Evolutionary conservation across 495 filamentous ascomycete genomes (phyloP), one percentile per base, ranked within the genome.

Genomic region (Astrocystis sublimbata): DNA sequence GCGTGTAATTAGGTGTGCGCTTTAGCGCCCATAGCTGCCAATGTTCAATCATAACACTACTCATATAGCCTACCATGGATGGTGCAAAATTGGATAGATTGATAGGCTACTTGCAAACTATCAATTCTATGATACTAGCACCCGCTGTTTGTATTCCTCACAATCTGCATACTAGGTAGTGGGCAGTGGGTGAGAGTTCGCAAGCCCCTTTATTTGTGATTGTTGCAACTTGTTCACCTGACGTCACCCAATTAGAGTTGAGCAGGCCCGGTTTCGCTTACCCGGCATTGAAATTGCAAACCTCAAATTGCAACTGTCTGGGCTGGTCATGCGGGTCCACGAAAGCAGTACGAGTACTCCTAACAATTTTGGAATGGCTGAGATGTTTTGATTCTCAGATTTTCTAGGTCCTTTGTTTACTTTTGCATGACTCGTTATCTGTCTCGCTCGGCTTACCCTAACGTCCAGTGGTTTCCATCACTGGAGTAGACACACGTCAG

Each of bases 231-330:
- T 51, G 7, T 61, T 50, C 24, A 56, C 53, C 50, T 60, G 58
- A 65, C 62, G 57, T 65, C 49, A 65, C 41, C 42, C 42, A 50
- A 50, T 54, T 58, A 49, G 50, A 51, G 30, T 52, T 53, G 52
- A 61, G 47, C 49, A 42, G 35, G 33, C 35, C 30, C 58, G 57
- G 53, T 45, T 40, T 45, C 58, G 58, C 47, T 61, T 53, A 53
- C 52, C 8, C 6, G 19, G 13, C 31, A 53, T 53, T 61, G 38
- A 61, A 61, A 53, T 61, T 61, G 19, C 21, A 31, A 23, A 23
- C 19, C 13, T 61, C 36, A 21, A 35, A 31, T 45, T n/a, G 47
- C 31, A n/a, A 33, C 49, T 6, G 9, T 43, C 19, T 9, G 35
- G 7, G 21, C 23, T 43, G 9, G n/a, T 8, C 13, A 19, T 43